Percentiles rank a stretch among this genome's conserved stretches.
Evolutionary conservation across 2,329 filamentous ascomycete genomes (phyloP).

Genomic region (Neofusicoccum kwambonambiense): DNA sequence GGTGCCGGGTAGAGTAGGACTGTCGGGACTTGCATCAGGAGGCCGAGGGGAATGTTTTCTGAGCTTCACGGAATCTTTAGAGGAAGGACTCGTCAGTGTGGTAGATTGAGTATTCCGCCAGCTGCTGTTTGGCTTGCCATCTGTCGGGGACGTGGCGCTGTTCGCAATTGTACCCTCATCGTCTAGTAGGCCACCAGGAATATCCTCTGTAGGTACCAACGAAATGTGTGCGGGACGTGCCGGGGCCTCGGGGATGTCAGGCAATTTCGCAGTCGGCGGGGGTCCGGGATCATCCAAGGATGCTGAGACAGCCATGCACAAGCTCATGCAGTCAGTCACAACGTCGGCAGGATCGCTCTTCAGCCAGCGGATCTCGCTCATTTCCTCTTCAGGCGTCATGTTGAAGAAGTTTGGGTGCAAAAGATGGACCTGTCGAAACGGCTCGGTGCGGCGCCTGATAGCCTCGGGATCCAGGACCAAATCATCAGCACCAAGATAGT

Average conservation of each 20-base stretch:
- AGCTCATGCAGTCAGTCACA: constrained; percentile 73
- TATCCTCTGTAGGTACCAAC: constrained; percentile 35
- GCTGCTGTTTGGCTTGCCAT: constrained; percentile 35
- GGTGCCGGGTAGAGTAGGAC: constrained; percentile 61
- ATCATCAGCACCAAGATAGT: constrained; percentile 68
- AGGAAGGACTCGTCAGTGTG: constrained; percentile 30
- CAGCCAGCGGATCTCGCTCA: constrained; percentile 75
- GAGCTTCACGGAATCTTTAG: constrained; percentile 3
- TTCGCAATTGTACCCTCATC: constrained; percentile 32
- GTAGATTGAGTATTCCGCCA: constrained; percentile 58
- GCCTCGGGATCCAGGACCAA: constrained; percentile 76
- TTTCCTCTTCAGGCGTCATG: constrained; percentile 75
- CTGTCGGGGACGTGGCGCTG: constrained; percentile 22
- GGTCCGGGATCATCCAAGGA: constrained; percentile 47
- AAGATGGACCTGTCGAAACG: constrained; percentile 69
- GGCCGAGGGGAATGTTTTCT: constrained; percentile 27
- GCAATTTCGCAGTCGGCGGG: constrained; percentile 47
- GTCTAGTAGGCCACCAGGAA: constrained; percentile 33
- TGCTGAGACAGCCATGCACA: constrained; percentile 53
- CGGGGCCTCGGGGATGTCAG: constrained; percentile 39
- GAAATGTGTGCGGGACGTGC: not conserved
- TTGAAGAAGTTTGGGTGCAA: constrained; percentile 84
- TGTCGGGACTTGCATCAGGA: constrained; percentile 50
- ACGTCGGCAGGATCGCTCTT: constrained; percentile 78
- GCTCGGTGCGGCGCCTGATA: constrained; percentile 72